Evolutionary conservation across 139 green algal genomes (phyloP), one percentile per base, ranked within the genome.

Genomic region (Limnomonas spitsbergensis): DNA sequence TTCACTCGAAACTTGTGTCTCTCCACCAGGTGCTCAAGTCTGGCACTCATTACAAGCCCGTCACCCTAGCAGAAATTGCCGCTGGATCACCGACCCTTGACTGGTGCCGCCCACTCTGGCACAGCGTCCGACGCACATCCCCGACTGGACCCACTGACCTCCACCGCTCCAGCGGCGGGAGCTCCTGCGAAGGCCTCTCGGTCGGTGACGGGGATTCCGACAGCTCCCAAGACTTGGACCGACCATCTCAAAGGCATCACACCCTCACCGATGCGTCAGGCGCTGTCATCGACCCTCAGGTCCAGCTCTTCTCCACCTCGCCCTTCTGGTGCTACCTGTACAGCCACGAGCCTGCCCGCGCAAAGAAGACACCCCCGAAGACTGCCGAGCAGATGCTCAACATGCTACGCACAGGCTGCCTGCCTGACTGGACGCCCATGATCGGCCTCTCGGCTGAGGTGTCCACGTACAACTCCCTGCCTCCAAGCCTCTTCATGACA

Each of bases 301-400:
- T 9, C 42, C 42, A 39, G 36, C 78, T 82, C 39, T 69, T 82
- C 1, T 32, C 32, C 0, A 34, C 52, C 9, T 68, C 78, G 14
- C 78, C 78, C 14, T 74, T 37, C 27, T 82, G 78, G 78, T 82
- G 78, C 69, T 82, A 82, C 78, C 69, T 82, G 52, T 82, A 82
- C 78, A 78, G 38, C 29, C 78, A 82, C 53, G 69, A 78, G 37
- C 77, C 47, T 1, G 36, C 34, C 27, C 35, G 40, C 3, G 42
- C 69, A 9, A 82, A 82, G 36, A 82, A 82, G 52, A 82, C 78
- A 24, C 78, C 78, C 3, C 78, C 78, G 26, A 82, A 82, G 38
- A 78, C 69, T 2, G 27, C 68, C 4, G 78, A 71, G 29, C 78
- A 82, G 31, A 82, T 82, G 69, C 20, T 78, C 29, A 27, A 61